Base-by-base conservation (phyloP, 495 filamentous ascomycete species). In the Haplographium delicatum region DNA sequence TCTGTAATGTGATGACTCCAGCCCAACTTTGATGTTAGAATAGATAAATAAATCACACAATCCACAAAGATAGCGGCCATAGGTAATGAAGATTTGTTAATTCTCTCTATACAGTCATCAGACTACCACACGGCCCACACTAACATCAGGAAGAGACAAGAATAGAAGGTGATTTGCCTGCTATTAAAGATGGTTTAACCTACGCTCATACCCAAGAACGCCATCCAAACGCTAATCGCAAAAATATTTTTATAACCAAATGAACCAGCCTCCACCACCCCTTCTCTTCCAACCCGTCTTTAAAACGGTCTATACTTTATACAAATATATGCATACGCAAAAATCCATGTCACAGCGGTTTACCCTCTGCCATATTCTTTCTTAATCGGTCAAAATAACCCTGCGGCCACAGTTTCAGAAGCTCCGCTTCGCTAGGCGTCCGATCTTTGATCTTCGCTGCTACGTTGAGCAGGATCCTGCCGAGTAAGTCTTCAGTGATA, bases 401-500 rank as follows among this genome's bases (percentile, higher is more conserved):
- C 24, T 65, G 56, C 1, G 89, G 84, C 85, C 88, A 94, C 18
- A 74, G 65, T 16, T 71, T 73, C 26, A 89, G 60, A 50, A 68
- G 57, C 54, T 95, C 89, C 41, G 76, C 77, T 41, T 89, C 85
- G 16, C 72, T 84, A 2, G 88, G 86, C 53, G 83, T 69, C 27
- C 77, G 75, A 34, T 80, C 84, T 50, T 78, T 72, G 63, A 85
- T 88, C 57, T 90, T 77, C 46, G 83, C 77, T 15, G 88, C 81
- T 11, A 94, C 87, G 47, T 84, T 88, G 50, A 78, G 72, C 51
- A 95, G 74, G 41, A 96, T 86, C 42, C 86, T 72, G 10, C 75
- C 76, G 5, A 96, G 73, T 54, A 94, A 71, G 47, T 89, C 86
- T 67, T 90, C 79, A 0, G 79, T 83, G 39, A 96, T 81, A 9